Evolutionary conservation across 345 rosid species (phyloP).

Genomic region (Balakata baccata): DNA sequence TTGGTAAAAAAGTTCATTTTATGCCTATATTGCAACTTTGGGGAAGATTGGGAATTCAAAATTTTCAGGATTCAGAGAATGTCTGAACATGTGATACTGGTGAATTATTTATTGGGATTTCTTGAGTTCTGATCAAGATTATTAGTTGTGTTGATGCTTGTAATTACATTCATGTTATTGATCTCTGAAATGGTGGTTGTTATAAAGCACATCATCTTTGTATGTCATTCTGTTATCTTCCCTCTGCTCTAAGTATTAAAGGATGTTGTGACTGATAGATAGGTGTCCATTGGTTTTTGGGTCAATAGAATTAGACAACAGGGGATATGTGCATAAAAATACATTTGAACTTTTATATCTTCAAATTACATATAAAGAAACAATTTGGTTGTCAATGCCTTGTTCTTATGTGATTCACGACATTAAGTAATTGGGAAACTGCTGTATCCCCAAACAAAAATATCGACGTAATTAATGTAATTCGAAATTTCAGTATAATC

Average conservation of each 20-base stretch:
- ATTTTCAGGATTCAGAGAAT: neutral
- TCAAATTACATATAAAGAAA: too few relatives aligned
- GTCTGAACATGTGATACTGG: neutral
- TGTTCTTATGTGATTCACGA: too few relatives aligned
- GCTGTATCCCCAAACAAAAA: neutral
- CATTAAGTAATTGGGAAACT: neutral
- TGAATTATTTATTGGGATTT: neutral
- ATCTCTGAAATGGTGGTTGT: neutral
- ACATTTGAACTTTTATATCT: neutral
- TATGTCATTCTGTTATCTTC: neutral
- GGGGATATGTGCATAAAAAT: neutral
- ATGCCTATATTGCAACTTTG: too few relatives aligned
- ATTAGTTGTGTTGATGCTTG: neutral
- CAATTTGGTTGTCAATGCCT: too few relatives aligned
- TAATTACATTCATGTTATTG: neutral
- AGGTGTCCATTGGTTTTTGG: neutral
- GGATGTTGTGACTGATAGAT: neutral
- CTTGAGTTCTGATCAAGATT: neutral
- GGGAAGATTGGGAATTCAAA: neutral
- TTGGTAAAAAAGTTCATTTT: too few relatives aligned
- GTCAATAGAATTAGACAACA: neutral
- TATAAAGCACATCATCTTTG: neutral
- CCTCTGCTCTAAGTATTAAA: neutral
- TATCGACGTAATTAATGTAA: neutral
- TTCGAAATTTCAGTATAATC: too few relatives aligned